phyloP scores from a whole-genome alignment of 169 alveolate genomes.

The Besnoitia besnoiti region DNA sequence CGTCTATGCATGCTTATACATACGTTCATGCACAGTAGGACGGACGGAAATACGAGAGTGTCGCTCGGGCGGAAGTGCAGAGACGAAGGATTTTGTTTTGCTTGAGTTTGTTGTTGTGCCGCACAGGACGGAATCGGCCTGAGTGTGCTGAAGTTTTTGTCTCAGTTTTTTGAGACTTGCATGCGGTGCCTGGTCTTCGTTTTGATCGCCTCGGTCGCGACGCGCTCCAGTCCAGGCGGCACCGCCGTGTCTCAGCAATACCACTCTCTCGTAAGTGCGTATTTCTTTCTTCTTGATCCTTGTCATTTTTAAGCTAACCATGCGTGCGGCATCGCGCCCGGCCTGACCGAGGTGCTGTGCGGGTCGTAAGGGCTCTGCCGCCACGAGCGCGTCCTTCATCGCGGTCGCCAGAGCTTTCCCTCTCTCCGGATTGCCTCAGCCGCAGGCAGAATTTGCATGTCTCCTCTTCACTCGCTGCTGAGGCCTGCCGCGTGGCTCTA shows the following conservation, averaged over 20 bases:
- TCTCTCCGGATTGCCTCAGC: no score
- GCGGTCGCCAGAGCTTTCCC: no score
- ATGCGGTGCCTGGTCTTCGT: not conserved
- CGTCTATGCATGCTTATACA: not conserved
- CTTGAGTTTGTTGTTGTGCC: not conserved
- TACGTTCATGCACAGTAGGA: not conserved
- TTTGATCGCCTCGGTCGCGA: not conserved
- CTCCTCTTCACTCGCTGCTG: no score
- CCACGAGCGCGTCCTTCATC: no score
- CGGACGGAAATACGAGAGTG: not conserved
- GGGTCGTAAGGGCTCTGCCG: no score
- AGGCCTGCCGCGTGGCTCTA: no score
- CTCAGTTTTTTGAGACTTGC: conserved; percentile 3
- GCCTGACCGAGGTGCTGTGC: no score
- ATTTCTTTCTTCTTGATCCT: not conserved
- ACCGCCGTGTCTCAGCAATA: not conserved
- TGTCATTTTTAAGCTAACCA: no score
- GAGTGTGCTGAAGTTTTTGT: not conserved
- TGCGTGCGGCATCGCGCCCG: no score
- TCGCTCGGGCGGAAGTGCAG: no score
- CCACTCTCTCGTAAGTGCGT: not conserved
- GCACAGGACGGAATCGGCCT: not conserved
- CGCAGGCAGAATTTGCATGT: no score
- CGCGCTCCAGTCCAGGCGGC: not conserved
- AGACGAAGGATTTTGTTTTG: no score